Conservation (phyloP, 495 filamentous ascomycete species). For the Aspergillus taichungensis region DNA sequence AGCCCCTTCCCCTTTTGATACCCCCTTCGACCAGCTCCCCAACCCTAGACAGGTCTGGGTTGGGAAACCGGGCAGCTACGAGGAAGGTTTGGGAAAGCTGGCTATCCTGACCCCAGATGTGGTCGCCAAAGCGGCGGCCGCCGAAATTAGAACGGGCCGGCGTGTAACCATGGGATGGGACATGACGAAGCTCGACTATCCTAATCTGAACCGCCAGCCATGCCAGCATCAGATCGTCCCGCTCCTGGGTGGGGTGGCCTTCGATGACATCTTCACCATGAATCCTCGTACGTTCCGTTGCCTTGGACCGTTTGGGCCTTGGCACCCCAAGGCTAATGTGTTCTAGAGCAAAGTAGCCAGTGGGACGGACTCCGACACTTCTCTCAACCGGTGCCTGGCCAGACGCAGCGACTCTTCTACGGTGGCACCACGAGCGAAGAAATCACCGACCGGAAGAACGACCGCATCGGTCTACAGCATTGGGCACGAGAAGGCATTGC, state of each 20-base stretch:
- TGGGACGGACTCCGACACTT: slow-evolving; percentile 64
- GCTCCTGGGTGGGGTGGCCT: slow-evolving; percentile 34
- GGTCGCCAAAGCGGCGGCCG: slow-evolving; percentile 26
- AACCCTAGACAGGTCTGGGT: slow-evolving; percentile 37
- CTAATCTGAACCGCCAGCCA: slow-evolving; percentile 33
- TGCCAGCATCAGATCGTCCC: slow-evolving; percentile 35
- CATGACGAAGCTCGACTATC: slow-evolving; percentile 36
- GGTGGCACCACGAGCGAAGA: slow-evolving; percentile 38
- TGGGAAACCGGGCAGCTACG: slow-evolving; percentile 29
- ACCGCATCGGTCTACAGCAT: slow-evolving; percentile 39
- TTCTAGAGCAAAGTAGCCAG: slow-evolving; percentile 51
- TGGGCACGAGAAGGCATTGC: slow-evolving; percentile 39
- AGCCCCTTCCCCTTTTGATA: slow-evolving; percentile 17
- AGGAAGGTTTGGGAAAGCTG: slow-evolving; percentile 37
- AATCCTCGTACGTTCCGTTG: slow-evolving; percentile 45
- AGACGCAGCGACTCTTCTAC: slow-evolving; percentile 38
- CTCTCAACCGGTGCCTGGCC: slow-evolving; percentile 22
- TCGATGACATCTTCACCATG: slow-evolving; percentile 56
- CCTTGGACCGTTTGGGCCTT: neutral
- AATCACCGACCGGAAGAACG: slow-evolving; percentile 42
- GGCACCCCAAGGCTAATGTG: neutral
- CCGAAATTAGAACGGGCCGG: slow-evolving; percentile 29
- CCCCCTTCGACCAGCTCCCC: slow-evolving; percentile 32
- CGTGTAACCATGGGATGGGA: slow-evolving; percentile 37
- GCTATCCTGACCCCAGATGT: slow-evolving; percentile 35